Evolutionary conservation across 176 grass and related monocot species (phyloP), one percentile per base, ranked within the genome.

Genomic region (Melocanna baccifera): DNA sequence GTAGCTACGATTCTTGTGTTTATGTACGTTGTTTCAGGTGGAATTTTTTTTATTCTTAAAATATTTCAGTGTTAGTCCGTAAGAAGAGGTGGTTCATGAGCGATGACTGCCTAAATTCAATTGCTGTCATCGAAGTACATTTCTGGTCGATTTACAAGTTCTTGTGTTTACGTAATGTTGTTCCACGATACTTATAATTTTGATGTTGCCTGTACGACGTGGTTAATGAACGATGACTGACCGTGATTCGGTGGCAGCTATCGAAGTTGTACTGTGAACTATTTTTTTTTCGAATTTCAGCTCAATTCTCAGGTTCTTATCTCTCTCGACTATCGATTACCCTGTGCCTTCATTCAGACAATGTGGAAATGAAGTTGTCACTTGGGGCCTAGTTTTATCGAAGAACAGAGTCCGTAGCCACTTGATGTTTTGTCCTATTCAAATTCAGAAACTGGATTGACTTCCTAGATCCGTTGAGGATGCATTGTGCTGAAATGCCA

Each of bases 41-140:
- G 39, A 75, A n/a, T n/a, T n/a, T 42, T 75, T 74, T 32, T 23
- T 23, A 4, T 28, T 18, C 26, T 42, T 70, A 23, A 74, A 87
- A 10, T 9, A 63, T 23, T 84, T 67, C 67, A 37, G 18, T 56
- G 29, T 69, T 84, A n/a, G 53, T 83, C 67, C 39, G 79, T 90
- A 83, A 87, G 67, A 81, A 74, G 80, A 75, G 74, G 76, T 91
- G 87, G 73, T 74, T 83, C 69, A 43, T 84, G 85, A 87, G 64
- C 25, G 89, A 91, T 87, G 89, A 41, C 74, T 69, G 81, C 80
- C 89, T 73, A 57, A 84, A 87, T 84, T 84, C 69, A 9, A 15
- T 69, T 81, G 85, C 69, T 80, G 81, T 87, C 75, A 48, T 91
- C 85, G n/a, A 79, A 80, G 45, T 36, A 76, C 61, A 46, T 84